These are phyloP conservation scores for Pelargonium cotyledonis DNA, from an alignment of 441 rosid species.

Conservation along the genomic window DNA sequence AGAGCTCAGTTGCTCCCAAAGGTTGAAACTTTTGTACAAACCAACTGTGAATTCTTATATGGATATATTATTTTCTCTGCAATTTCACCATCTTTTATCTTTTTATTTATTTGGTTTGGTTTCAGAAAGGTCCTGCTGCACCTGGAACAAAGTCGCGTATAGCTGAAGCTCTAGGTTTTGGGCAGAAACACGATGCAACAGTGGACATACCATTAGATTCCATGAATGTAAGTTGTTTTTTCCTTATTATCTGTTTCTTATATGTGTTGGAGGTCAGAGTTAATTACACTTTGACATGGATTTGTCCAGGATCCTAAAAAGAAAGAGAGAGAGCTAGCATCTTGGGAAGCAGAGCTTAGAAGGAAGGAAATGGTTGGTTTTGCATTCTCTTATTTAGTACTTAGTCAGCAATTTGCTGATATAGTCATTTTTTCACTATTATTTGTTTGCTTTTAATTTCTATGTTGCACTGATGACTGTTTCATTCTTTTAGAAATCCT, in stretches of 20 bases:
- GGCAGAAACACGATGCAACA: slow-evolving; percentile 63
- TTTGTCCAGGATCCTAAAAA: slow-evolving; percentile 60
- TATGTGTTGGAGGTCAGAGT: not conserved
- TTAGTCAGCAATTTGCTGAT: slow-evolving; percentile 3
- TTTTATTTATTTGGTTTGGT: not conserved
- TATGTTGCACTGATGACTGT: no score
- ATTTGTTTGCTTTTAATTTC: no score
- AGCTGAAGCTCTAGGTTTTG: slow-evolving; percentile 51
- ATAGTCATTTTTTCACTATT: not conserved
- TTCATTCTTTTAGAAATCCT: not conserved
- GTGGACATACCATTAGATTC: slow-evolving; percentile 81
- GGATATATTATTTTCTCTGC: not conserved
- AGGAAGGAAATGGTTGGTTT: slow-evolving; percentile 68
- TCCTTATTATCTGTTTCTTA: no score
- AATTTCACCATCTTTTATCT: not conserved
- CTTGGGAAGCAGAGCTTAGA: slow-evolving; percentile 86
- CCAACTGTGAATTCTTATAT: no score
- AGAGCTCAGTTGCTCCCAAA: not conserved
- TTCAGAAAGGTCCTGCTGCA: slow-evolving; percentile 47
- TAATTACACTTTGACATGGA: slow-evolving; percentile 10
- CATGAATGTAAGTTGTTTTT: slow-evolving; percentile 16
- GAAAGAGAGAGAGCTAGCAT: slow-evolving; percentile 64
- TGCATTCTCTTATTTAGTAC: not conserved
- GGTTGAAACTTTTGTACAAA: not conserved
- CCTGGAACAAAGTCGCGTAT: slow-evolving; percentile 44